Evolutionary conservation across 768 basidiomycete species (phyloP).

Genomic region (Panaeolus papilionaceus): DNA sequence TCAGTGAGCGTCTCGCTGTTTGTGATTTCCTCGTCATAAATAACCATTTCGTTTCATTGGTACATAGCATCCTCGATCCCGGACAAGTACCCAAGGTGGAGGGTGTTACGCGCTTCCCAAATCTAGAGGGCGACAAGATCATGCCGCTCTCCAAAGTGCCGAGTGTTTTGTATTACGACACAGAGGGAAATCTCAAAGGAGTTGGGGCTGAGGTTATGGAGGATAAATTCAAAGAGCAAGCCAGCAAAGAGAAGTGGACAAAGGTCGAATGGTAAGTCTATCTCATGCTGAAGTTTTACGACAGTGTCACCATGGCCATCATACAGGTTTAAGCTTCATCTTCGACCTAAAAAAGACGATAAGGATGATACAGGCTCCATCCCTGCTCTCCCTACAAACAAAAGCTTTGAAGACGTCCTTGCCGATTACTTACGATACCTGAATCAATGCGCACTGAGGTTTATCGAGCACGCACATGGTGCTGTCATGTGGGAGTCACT

Average conservation of each 20-base stretch:
- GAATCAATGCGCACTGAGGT: conserved; percentile 14
- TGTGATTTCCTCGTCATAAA: neutral
- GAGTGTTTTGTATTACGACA: conserved; percentile 15
- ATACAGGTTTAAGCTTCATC: conserved; percentile 20
- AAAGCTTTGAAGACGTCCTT: conserved; percentile 17
- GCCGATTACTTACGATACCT: conserved; percentile 19
- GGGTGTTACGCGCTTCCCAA: conserved; percentile 15
- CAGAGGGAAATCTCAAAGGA: conserved; percentile 7
- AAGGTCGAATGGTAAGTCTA: conserved; percentile 17
- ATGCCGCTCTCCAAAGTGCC: conserved; percentile 12
- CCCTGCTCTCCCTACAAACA: conserved; percentile 18
- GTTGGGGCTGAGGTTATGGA: conserved; percentile 17
- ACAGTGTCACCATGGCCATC: neutral
- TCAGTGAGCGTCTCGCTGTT: conserved; percentile 11
- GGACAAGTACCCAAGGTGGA: conserved; percentile 17
- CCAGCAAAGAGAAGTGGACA: conserved; percentile 6
- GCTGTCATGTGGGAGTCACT: neutral
- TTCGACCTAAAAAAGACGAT: conserved; percentile 15
- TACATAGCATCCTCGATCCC: conserved; percentile 17
- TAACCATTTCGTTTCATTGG: too few species aligned
- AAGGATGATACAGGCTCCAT: neutral
- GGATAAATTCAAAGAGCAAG: conserved; percentile 2
- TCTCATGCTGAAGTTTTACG: too few species aligned
- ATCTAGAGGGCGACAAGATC: neutral
- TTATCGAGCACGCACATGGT: conserved; percentile 7